phyloP scores from a whole-genome alignment of 257 asterid species.

The Solanum infundibuliforme region DNA sequence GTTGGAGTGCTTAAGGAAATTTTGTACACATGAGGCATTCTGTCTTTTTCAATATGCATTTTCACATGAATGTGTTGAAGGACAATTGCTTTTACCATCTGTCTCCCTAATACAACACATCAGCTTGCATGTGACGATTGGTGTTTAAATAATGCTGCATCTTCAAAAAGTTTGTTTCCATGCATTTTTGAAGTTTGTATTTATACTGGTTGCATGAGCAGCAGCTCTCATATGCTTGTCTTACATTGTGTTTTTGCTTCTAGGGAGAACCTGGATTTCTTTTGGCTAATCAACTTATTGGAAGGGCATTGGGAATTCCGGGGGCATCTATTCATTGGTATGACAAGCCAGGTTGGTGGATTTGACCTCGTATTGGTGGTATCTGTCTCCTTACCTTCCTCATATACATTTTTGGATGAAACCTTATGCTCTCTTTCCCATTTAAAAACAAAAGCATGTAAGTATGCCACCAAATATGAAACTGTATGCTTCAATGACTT shows the following conservation, averaged over 20 bases:
- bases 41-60: not conserved
- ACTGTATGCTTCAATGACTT: conserved; percentile 1
- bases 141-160: not conserved
- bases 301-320: conserved; percentile 57
- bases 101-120: not conserved
- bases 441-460: not conserved
- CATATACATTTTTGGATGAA: not conserved
- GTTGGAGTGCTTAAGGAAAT: not conserved
- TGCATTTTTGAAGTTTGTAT: not conserved
- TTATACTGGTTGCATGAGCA: not conserved
- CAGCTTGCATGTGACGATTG: too few relatives aligned
- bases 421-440: not conserved
- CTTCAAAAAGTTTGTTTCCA: not conserved
- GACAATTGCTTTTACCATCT: not conserved
- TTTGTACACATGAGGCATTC: not conserved
- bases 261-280: conserved; percentile 83
- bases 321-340: conserved; percentile 98
- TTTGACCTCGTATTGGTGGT: not conserved
- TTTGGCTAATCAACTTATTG: conserved; percentile 60
- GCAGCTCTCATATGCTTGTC: not conserved
- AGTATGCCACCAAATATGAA: not conserved
- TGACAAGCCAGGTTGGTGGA: conserved; percentile 84
- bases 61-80: not conserved
- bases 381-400: not conserved
- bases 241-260: conserved; percentile 1